These are phyloP conservation scores for Ganoderma leucocontextum DNA, from an alignment of 1,284 basidiomycete genomes.

Conservation along the genomic window DNA sequence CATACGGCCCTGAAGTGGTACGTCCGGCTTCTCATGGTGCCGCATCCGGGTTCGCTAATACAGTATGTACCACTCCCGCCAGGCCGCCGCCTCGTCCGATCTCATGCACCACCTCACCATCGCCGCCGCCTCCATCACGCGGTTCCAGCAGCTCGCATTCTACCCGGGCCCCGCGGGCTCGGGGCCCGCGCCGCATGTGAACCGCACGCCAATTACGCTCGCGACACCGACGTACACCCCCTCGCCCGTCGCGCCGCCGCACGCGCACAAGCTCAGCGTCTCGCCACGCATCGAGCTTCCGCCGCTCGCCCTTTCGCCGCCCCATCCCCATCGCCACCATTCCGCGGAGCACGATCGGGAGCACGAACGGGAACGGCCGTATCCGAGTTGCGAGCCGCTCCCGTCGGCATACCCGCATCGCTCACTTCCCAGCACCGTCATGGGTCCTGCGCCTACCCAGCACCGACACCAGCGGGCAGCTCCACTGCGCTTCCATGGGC, in stretches of 20 bases:
- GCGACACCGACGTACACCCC: constrained; percentile 38
- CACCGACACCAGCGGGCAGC: neutral
- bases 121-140: constrained; percentile 55
- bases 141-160: constrained; percentile 44
- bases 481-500: constrained; percentile 18
- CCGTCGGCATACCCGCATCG: constrained; percentile 32
- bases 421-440: constrained; percentile 27
- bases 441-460: constrained; percentile 26
- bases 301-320: constrained; percentile 31
- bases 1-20: constrained; percentile 53
- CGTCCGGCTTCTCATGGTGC: constrained; percentile 28
- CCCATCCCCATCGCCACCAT: constrained; percentile 14
- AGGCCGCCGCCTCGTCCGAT: constrained; percentile 60
- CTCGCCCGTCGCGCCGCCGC: constrained; percentile 36
- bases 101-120: constrained; percentile 57
- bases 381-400: constrained; percentile 23
- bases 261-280: constrained; percentile 38
- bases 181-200: constrained; percentile 35
- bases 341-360: constrained; percentile 15
- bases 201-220: constrained; percentile 48
- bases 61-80: constrained; percentile 5
- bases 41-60: neutral
- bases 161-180: constrained; percentile 33
- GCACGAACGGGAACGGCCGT: constrained; percentile 16
- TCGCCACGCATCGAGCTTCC: constrained; percentile 38